Evolutionary conservation across 768 basidiomycete species (phyloP), one percentile per base, ranked within the genome.

Genomic region (Ephemerocybe angulata): DNA sequence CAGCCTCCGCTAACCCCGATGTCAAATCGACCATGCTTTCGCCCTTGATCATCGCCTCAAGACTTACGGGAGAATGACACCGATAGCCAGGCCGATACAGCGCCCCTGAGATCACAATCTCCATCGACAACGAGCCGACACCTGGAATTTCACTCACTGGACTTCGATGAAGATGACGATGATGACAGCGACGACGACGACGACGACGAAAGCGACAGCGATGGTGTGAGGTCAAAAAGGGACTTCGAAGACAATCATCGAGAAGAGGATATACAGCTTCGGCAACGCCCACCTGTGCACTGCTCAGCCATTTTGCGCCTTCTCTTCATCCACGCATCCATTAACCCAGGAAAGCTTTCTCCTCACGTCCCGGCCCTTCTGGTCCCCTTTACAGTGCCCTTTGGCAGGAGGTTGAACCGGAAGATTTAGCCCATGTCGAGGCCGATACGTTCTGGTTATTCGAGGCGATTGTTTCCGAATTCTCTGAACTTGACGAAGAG

Each of bases 381-480:
- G 11, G 76, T 90, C 86, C 87, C 0, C 63, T 91, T 22, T 90
- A 89, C 65, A 76, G 78, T 7, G 81, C 80, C 0, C 70, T 90
- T 47, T 68, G 72, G 17, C 79, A 82, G 62, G 88, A 90, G 62
- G 73, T 83, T 1, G 79, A 87, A 17, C 67, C 76, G 0, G 78
- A 81, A 52, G 85, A 88, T 40, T 65, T 80, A 10, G 75, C 79
- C 0, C 87, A 90, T 65, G 78, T 78, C 4, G 90, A 92, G 66
- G 89, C 90, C 1, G 90, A 92, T 62, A 79, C 85, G 0, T 92
- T 92, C 65, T 92, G 89, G 90, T 62, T 90, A 4, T 87, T 91
- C 53, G 88, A 90, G 65, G 79, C 83, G 0, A 75, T 91, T 60
- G 71, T 90, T 0, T 82, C 84, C 25, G 89, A 91, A 62, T 81